Percentiles rank a stretch among this genome's conserved stretches.
These are phyloP conservation scores for Torulaspora globosa DNA, from an alignment of 1,139 yeast genomes.

Conservation along the genomic window DNA sequence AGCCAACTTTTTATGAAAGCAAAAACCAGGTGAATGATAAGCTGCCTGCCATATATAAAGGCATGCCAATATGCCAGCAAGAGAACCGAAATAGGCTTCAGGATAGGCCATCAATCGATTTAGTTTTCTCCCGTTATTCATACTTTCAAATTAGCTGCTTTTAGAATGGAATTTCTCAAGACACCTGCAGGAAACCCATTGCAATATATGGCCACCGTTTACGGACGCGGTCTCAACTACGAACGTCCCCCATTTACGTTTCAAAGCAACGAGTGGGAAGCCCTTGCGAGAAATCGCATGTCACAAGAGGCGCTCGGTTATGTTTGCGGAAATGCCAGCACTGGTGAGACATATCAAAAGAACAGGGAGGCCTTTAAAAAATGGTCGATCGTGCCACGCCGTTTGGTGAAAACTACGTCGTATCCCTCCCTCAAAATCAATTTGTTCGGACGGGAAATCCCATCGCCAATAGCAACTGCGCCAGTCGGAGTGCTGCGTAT, in stretches of 20 bases:
- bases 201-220: constrained; percentile 16
- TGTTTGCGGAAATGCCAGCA: constrained; percentile 16
- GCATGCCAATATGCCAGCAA: neutral
- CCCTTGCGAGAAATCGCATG: constrained; percentile 15
- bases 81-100: neutral
- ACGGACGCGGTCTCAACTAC: constrained; percentile 14
- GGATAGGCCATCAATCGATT: neutral
- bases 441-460: constrained; percentile 21
- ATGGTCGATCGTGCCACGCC: constrained; percentile 15
- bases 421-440: constrained; percentile 18
- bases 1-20: too few relatives aligned
- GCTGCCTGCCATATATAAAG: too few relatives aligned
- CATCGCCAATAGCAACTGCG: constrained; percentile 26
- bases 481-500: constrained; percentile 32
- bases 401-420: constrained; percentile 13
- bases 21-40: too few relatives aligned
- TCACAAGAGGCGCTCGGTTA: constrained; percentile 14
- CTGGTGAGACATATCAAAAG: constrained; percentile 14
- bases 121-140: neutral
- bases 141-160: too few relatives aligned
- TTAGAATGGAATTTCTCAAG: constrained; percentile 12
- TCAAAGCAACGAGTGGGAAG: constrained; percentile 15
- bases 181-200: constrained; percentile 13
- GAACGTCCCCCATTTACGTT: constrained; percentile 17
- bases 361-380: constrained; percentile 14